Conservation (phyloP, 805 yeast species). For the Sugiyamaella qingdaonensis region DNA sequence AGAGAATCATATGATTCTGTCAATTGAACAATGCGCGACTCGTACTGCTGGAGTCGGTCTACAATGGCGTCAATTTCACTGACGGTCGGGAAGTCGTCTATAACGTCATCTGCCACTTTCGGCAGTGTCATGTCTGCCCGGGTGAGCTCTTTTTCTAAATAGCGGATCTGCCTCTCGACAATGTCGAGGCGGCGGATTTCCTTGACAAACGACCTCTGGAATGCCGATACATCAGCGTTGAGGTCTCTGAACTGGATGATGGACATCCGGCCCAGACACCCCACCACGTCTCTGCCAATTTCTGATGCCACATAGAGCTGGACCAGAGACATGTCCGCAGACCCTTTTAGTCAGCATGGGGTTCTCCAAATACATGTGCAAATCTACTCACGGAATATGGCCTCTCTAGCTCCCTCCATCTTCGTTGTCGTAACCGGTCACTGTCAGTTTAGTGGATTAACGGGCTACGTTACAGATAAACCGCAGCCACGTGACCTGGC, state of each 20-base stretch:
- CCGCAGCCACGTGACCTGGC: not conserved
- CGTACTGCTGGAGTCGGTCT: constrained; percentile 59
- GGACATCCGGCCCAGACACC: constrained; percentile 78
- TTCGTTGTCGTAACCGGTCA: not conserved
- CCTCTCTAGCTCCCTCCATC: constrained; percentile 18
- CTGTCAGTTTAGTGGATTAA: not conserved
- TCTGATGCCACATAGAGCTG: constrained; percentile 90
- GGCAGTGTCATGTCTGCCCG: constrained; percentile 27
- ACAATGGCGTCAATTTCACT: constrained; percentile 68
- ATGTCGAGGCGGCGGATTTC: constrained; percentile 82
- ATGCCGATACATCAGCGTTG: constrained; percentile 70
- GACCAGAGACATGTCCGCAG: constrained; percentile 95
- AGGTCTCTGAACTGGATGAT: constrained; percentile 84
- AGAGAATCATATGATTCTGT: constrained; percentile 63
- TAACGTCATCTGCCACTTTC: constrained; percentile 1
- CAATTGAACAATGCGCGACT: constrained; percentile 66
- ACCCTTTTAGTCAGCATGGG: constrained; percentile 42
- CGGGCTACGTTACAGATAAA: not conserved
- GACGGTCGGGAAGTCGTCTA: constrained; percentile 35
- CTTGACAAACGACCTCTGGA: constrained; percentile 83
- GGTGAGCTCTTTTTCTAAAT: constrained; percentile 28
- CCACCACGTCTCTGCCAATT: constrained; percentile 76
- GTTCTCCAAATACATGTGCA: not conserved
- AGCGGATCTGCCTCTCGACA: constrained; percentile 70
- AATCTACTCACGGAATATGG: constrained; percentile 24